A percentile compares a stretch with the other conserved stretches of the same genome.
phyloP scores from a whole-genome alignment of 2,329 filamentous ascomycete genomes.

The Endoconidiophora laricicola region DNA sequence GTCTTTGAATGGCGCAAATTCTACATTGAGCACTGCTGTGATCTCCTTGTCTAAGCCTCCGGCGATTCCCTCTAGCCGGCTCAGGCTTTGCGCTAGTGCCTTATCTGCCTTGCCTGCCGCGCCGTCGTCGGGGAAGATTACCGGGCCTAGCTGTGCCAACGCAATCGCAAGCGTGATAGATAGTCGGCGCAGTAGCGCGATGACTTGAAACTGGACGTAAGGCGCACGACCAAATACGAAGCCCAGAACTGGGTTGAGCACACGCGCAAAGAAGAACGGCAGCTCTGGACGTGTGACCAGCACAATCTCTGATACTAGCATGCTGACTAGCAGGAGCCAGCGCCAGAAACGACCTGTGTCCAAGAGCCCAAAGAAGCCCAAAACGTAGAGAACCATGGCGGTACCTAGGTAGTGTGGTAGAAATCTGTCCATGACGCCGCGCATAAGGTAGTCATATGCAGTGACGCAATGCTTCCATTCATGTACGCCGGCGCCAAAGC shows the following conservation, averaged over 20 bases:
- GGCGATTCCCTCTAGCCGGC: slow-evolving; percentile 45
- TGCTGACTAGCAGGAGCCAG: slow-evolving; percentile 38
- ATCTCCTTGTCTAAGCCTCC: slow-evolving; percentile 52
- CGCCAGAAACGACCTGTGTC: slow-evolving; percentile 50
- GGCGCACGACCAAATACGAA: slow-evolving; percentile 32
- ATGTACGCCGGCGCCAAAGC: slow-evolving; percentile 60
- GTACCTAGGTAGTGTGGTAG: slow-evolving; percentile 45
- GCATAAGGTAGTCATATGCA: slow-evolving; percentile 53
- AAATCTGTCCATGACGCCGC: slow-evolving; percentile 42
- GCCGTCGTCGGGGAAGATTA: slow-evolving; percentile 28
- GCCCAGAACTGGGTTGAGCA: slow-evolving; percentile 29
- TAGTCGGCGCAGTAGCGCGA: slow-evolving; percentile 58
- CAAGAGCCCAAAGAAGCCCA: slow-evolving; percentile 50
- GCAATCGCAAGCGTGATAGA: slow-evolving; percentile 70
- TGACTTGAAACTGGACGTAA: slow-evolving; percentile 72
- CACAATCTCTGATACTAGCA: slow-evolving; percentile 41
- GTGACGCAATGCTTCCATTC: slow-evolving; percentile 50
- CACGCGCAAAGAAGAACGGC: slow-evolving; percentile 26
- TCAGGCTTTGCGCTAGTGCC: slow-evolving; percentile 42
- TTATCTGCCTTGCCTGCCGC: slow-evolving; percentile 18
- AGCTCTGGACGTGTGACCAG: slow-evolving; percentile 37
- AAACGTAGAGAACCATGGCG: slow-evolving; percentile 39
- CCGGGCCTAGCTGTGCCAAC: slow-evolving; percentile 61
- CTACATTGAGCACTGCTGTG: slow-evolving; percentile 53
- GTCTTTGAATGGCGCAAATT: slow-evolving; percentile 66